These are phyloP conservation scores for Fusarium tanahbumbuense DNA, from an alignment of 2,329 filamentous ascomycete species.

Conservation along the genomic window DNA sequence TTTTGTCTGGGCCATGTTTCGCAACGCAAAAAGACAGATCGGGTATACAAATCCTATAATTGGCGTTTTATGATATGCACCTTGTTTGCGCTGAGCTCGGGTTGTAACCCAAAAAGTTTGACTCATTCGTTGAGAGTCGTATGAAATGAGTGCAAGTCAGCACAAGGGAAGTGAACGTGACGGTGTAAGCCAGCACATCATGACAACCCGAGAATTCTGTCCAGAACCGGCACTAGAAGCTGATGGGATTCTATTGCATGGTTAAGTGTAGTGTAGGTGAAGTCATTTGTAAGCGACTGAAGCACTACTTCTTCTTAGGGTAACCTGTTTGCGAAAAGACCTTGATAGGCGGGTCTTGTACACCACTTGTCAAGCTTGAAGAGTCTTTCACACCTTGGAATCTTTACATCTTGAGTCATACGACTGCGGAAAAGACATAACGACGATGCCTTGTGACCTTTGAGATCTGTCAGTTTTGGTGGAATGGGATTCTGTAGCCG, in stretches of 20 bases:
- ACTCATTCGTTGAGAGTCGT: background rate
- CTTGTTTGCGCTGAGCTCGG: background rate
- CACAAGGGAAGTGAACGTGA: background rate
- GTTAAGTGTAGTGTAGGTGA: background rate
- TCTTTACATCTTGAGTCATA: conserved; percentile 21
- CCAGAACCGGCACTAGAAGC: background rate
- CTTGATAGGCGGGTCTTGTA: background rate
- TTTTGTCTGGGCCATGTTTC: background rate
- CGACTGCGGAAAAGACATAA: background rate
- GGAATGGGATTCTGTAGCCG: background rate
- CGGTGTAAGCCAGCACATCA: conserved; percentile 4
- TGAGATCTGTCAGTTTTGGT: conserved; percentile 1
- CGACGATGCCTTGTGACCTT: conserved; percentile 23
- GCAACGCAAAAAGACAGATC: background rate
- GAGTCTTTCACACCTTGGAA: background rate
- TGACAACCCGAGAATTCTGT: background rate
- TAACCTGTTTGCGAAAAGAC: background rate
- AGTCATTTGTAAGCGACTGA: background rate
- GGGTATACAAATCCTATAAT: background rate
- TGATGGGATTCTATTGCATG: background rate
- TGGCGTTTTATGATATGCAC: background rate
- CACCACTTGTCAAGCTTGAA: background rate
- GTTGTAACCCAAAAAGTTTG: background rate
- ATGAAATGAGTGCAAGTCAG: conserved; percentile 7
- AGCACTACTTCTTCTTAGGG: background rate